phyloP scores from a whole-genome alignment of 2,329 filamentous ascomycete species.

The Trichothecium sympodiale region DNA sequence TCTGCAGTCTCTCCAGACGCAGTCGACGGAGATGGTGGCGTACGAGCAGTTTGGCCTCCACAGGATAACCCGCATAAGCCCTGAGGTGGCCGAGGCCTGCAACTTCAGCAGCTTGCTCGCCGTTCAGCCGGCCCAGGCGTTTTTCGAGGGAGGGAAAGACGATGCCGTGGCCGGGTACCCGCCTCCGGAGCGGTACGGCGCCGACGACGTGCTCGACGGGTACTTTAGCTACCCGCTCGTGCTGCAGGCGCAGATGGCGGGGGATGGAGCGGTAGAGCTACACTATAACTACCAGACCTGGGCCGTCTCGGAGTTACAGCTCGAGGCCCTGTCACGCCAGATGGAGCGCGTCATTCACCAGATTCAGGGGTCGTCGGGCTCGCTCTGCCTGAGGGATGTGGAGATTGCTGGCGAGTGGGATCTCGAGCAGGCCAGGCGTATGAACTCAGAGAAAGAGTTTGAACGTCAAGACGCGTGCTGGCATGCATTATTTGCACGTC shows the following conservation, averaged over 20 bases:
- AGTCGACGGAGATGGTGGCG: constrained; percentile 6
- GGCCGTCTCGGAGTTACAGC: constrained; percentile 5
- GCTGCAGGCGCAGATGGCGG: constrained; percentile 3
- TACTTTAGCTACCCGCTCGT: constrained; percentile 8
- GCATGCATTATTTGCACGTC: too few species aligned
- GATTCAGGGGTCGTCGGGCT: constrained; percentile 5
- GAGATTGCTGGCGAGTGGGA: constrained; percentile 1
- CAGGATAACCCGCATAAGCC: background rate
- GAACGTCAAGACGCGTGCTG: too few species aligned
- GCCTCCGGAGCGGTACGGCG: background rate
- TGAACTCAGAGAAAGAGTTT: too few species aligned
- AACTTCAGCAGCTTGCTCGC: background rate
- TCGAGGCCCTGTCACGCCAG: constrained; percentile 7
- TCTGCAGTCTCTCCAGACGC: constrained; percentile 10
- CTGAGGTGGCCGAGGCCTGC: background rate
- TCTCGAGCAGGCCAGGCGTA: background rate
- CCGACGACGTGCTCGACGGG: constrained; percentile 16
- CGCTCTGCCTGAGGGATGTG: background rate
- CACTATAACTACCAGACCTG: constrained; percentile 3
- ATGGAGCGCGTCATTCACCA: constrained; percentile 7
- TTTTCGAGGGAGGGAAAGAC: background rate
- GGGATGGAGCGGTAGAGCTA: constrained; percentile 2
- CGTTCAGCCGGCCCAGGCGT: constrained; percentile 1
- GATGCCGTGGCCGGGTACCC: background rate
- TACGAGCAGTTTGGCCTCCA: constrained; percentile 1